These are phyloP conservation scores for Penicillium roqueforti DNA, from an alignment of 495 filamentous ascomycete genomes.

Conservation along the genomic window DNA sequence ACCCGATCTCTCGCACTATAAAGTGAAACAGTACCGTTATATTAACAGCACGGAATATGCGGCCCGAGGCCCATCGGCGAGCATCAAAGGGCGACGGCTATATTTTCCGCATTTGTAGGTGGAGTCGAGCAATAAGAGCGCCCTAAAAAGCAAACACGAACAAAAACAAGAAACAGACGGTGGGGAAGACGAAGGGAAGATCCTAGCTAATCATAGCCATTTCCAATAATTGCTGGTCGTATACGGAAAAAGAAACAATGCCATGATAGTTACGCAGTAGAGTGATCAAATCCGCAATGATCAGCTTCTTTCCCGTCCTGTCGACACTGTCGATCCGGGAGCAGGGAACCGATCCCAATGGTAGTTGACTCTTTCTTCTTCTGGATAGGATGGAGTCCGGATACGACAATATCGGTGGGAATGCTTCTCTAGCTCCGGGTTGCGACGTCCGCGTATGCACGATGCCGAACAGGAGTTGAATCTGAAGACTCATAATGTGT, in stretches of 20 bases:
- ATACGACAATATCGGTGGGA: background rate
- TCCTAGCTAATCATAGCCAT: background rate
- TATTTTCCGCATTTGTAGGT: too few species aligned
- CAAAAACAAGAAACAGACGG: slow-evolving; percentile 3
- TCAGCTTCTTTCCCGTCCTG: slow-evolving; percentile 1
- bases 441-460: slow-evolving; percentile 6
- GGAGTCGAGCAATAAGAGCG: slow-evolving; percentile 2
- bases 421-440: slow-evolving; percentile 5
- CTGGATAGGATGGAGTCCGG: too few species aligned
- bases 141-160: background rate
- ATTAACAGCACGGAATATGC: background rate
- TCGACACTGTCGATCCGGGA: slow-evolving; percentile 23
- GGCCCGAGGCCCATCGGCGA: background rate
- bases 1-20: background rate
- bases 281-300: background rate
- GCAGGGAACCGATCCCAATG: slow-evolving; percentile 21
- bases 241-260: background rate
- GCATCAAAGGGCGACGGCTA: background rate
- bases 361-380: background rate
- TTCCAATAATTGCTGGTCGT: background rate
- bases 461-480: background rate
- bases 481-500: too few species aligned
- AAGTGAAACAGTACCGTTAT: background rate
- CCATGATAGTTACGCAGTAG: background rate
- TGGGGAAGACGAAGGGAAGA: too few species aligned